Evolutionary conservation across 176 grass and related monocot species (phyloP).

Genomic region (Elaeis guineensis): DNA sequence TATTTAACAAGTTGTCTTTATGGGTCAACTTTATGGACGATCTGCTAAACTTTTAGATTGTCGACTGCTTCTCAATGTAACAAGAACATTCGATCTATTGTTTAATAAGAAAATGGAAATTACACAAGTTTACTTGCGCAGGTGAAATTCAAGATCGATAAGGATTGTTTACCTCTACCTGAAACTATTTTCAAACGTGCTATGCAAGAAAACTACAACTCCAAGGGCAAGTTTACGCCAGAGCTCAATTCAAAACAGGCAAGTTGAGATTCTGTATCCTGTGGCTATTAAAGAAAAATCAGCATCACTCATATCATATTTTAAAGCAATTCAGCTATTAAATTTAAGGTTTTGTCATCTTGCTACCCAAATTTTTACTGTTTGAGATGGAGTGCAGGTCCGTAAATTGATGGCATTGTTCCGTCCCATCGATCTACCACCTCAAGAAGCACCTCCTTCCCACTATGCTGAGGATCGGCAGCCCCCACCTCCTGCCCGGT

Average conservation of each 20-base stretch:
- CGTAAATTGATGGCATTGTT: slow-evolving; percentile 38
- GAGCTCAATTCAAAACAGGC: slow-evolving; percentile 61
- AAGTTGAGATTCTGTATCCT: slow-evolving; percentile 11
- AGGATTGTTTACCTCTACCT: slow-evolving; percentile 60
- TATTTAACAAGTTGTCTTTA: too few relatives aligned
- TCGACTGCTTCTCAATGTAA: not conserved
- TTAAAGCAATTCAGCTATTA: slow-evolving; percentile 6
- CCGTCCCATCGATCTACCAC: slow-evolving; percentile 23
- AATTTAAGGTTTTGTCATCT: not conserved
- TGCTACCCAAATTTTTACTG: slow-evolving; percentile 1
- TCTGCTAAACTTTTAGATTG: not conserved
- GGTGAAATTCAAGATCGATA: slow-evolving; percentile 76
- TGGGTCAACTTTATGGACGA: too few relatives aligned
- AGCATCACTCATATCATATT: not conserved
- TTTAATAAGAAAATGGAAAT: not conserved
- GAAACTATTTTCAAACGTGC: slow-evolving; percentile 46
- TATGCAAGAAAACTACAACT: slow-evolving; percentile 65
- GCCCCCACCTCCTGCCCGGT: slow-evolving; percentile 2
- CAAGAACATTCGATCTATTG: not conserved
- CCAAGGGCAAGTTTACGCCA: slow-evolving; percentile 49
- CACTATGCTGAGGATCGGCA: slow-evolving; percentile 27
- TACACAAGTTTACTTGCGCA: slow-evolving; percentile 15
- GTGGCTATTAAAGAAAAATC: not conserved
- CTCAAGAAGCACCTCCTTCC: slow-evolving; percentile 11
- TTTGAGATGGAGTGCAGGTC: slow-evolving; percentile 36